A percentile compares a stretch with the other conserved stretches of the same genome.
These are phyloP conservation scores for Wickerhamomyces subpelliculosus DNA, from an alignment of 805 yeast genomes.

Conservation along the genomic window DNA sequence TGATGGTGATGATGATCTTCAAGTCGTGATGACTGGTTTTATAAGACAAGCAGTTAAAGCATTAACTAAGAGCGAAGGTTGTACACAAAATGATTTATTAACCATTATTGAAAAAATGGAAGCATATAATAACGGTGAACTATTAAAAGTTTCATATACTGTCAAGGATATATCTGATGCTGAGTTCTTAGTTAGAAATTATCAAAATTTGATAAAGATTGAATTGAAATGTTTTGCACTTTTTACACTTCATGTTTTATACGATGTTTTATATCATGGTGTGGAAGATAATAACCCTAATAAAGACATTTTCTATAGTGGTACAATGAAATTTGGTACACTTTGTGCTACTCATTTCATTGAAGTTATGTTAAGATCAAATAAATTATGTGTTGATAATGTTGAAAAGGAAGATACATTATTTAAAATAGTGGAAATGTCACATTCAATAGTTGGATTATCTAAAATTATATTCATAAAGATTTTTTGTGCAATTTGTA, in stretches of 20 bases:
- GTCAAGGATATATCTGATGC: conserved; percentile 3
- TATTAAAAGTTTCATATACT: conserved; percentile 5
- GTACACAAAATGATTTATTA: conserved; percentile 6
- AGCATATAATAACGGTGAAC: conserved; percentile 6
- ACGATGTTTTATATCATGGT: conserved; percentile 13
- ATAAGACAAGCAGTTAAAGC: conserved; percentile 3
- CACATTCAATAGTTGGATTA: not conserved
- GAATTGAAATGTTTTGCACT: conserved; percentile 6
- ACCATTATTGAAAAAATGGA: conserved; percentile 11
- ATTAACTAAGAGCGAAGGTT: conserved; percentile 2
- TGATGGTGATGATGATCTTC: too few relatives aligned
- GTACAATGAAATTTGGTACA: conserved; percentile 15
- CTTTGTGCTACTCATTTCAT: conserved; percentile 15
- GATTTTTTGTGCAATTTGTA: not conserved
- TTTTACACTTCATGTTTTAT: conserved; percentile 10
- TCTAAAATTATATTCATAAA: not conserved
- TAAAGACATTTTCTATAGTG: conserved; percentile 8
- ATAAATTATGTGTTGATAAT: conserved; percentile 2
- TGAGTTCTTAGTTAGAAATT: conserved; percentile 3
- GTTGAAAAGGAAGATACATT: not conserved
- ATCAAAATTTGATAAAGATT: conserved; percentile 2
- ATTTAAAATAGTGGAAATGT: not conserved
- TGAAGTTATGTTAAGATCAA: conserved; percentile 13
- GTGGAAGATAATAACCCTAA: conserved; percentile 5
- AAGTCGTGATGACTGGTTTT: not conserved